Conservation (phyloP, 2,329 filamentous ascomycete genomes). For the Coleophoma crateriformis region DNA sequence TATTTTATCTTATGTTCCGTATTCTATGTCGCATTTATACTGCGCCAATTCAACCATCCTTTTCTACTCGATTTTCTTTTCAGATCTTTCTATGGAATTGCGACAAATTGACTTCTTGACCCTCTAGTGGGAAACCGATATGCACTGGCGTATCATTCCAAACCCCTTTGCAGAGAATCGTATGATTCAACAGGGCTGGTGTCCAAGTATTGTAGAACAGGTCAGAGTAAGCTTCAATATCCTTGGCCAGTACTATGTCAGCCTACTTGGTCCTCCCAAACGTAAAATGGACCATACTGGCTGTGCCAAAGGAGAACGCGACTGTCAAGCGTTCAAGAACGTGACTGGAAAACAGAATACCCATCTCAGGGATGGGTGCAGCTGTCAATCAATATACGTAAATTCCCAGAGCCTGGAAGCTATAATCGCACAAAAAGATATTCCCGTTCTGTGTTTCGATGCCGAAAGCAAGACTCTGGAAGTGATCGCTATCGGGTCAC, state of each 20-base stretch:
- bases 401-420: neutral
- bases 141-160: slow-evolving; percentile 3
- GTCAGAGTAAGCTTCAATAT: slow-evolving; percentile 1
- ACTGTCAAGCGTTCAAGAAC: slow-evolving; percentile 1
- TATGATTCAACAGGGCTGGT: slow-evolving; percentile 9
- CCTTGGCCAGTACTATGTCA: slow-evolving; percentile 5
- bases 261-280: slow-evolving; percentile 6
- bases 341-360: neutral
- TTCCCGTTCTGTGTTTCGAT: slow-evolving; percentile 5
- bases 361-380: slow-evolving; percentile 5
- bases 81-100: too few species aligned
- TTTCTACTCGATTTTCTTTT: too few species aligned
- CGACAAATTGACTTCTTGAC: too few species aligned
- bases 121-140: neutral
- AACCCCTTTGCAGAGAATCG: slow-evolving; percentile 2
- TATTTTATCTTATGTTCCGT: too few species aligned
- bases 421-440: slow-evolving; percentile 4
- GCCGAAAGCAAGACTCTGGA: neutral
- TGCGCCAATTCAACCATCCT: too few species aligned
- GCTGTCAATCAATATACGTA: slow-evolving; percentile 1
- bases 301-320: slow-evolving; percentile 2
- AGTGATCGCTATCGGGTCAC: neutral
- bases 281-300: slow-evolving; percentile 6
- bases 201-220: slow-evolving; percentile 4
- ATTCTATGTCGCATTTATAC: too few species aligned